Evolutionary conservation across 805 yeast genomes (phyloP), one percentile per base, ranked within the genome.

Genomic region (Candida insectalens): DNA sequence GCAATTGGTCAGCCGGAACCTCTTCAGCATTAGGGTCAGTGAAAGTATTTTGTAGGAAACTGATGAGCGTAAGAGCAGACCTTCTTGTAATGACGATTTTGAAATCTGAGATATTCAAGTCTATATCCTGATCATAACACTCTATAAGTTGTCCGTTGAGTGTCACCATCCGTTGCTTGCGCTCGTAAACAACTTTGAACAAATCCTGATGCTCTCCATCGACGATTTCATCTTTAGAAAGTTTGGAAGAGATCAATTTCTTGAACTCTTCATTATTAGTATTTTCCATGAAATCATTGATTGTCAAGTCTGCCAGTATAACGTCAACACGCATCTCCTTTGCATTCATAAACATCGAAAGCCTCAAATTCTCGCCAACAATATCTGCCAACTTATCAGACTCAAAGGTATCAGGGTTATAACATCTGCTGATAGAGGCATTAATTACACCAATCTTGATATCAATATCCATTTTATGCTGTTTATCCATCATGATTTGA

Each of bases 31-130:
- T 69, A 0, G 95, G 95, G 54, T 79, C 79, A 0, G 96, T 81
- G 52, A 92, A 92, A 0, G 97, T 92, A 29, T 85, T 82, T 47
- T 88, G 61, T 2, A 82, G 65, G 52, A 79, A 92, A 52, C 87
- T 89, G 42, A 89, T 57, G 10, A 92, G 60, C 1, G 94, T 80
- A 40, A 92, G 63, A 12, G 83, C 57, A 1, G 94, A 81, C 48
- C 74, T 81, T 31, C 96, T 74, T 0, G 94, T 75, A 5, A 88
- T 57, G 2, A 83, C 79, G 25, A 82, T 67, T 40, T 74, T 74
- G 35, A 92, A 71, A 10, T 94, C 84, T 0, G 95, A 85, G 57
- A 92, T 67, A 28, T 75, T 67, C 33, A 92, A 60, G 6, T 71
- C 64, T 4, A 88, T 70, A 42, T 71, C 76, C 53, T 85, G 95